Evolutionary conservation across 768 basidiomycete genomes (phyloP), one percentile per base, ranked within the genome.

Genomic region (Auriscalpium orientale): DNA sequence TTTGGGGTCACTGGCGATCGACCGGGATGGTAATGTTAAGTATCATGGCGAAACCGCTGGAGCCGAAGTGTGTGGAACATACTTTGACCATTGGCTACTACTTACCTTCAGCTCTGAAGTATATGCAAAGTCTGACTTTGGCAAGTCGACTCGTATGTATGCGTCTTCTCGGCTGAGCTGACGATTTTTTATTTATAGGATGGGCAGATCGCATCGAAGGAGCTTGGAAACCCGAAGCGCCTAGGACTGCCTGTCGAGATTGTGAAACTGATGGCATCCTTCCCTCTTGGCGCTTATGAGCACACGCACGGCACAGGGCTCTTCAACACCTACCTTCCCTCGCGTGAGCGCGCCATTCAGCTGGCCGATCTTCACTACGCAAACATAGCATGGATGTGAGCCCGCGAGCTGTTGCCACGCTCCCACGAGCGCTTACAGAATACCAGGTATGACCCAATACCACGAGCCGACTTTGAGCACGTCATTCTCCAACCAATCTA

Each of bases 11-110:
- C 71, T 82, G 11, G 71, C 79, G 0, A 75, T 82, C 37, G 76
- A 76, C 40, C 50, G 68, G 7, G 72, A 79, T 51, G 80, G 79
- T n/a, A 74, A 76, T 50, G 67, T 74, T 1, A 74, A 70, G 55
- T 81, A 80, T 64, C 76, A 77, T 58, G 79, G 80, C 12, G 76
- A 74, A 56, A 74, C 76, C 5, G 74, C 79, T 21, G 70, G 74
- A 16, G 76, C 79, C 21, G 79, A 80, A 72, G 80, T 79, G 58
- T 45, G 22, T 38, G 15, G 49, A 10, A 40, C 35, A 6, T 33
- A 49, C 8, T 21, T 38, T 53, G 40, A 56, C 45, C 45, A 47
- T 13, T 33, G 53, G 18, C 46, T 21, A 9, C 49, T 50, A 44
- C 21, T 44, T 4, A 28, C 28, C 28, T 28, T 28, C 28, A 7